phyloP scores from a whole-genome alignment of 257 asterid species.

The Salvia rosmarinus region DNA sequence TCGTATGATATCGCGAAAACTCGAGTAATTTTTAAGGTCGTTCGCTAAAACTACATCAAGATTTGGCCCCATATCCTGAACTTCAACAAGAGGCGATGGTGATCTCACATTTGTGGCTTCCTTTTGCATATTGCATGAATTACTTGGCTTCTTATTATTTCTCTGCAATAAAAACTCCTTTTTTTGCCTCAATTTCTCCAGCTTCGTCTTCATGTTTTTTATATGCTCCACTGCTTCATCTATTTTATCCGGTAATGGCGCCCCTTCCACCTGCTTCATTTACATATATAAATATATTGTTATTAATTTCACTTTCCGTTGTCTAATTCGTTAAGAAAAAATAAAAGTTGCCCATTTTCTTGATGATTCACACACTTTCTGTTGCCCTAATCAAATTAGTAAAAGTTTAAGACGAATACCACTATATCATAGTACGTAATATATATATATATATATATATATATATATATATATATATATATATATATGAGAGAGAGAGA shows the following conservation, averaged over 20 bases:
- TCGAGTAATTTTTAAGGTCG: constrained; percentile 35
- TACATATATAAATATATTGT: background rate
- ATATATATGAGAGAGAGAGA: background rate
- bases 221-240: constrained; percentile 49
- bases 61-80: constrained; percentile 54
- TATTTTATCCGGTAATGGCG: constrained; percentile 53
- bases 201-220: constrained; percentile 33
- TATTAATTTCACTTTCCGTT: background rate
- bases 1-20: constrained; percentile 41
- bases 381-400: too few relatives aligned
- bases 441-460: too few relatives aligned
- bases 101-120: background rate
- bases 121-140: constrained; percentile 25
- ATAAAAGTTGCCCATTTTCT: too few relatives aligned
- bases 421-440: too few relatives aligned
- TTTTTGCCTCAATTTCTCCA: constrained; percentile 42
- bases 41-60: constrained; percentile 37
- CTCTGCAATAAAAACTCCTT: constrained; percentile 33
- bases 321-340: background rate
- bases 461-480: too few relatives aligned
- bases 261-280: constrained; percentile 41
- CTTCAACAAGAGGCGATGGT: constrained; percentile 37
- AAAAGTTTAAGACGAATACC: too few relatives aligned
- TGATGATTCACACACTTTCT: too few relatives aligned
- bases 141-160: constrained; percentile 10